phyloP scores from a whole-genome alignment of 1,284 basidiomycete species.

The Ganoderma leucocontextum region DNA sequence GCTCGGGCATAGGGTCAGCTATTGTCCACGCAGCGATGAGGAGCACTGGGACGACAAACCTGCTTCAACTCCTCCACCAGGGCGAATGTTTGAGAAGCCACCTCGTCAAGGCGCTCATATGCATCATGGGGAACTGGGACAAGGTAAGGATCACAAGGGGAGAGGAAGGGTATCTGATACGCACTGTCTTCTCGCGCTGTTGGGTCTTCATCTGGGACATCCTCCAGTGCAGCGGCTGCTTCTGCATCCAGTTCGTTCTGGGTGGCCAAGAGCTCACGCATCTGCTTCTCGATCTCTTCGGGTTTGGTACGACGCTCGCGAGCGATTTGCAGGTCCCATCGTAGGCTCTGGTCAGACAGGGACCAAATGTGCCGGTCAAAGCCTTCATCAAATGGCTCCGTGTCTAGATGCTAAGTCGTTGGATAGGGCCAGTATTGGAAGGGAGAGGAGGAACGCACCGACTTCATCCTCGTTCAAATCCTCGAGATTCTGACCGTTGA shows the following conservation, averaged over 20 bases:
- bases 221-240: constrained; percentile 6
- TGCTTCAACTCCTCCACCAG: constrained; percentile 61
- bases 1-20: constrained; percentile 7
- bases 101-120: constrained; percentile 39
- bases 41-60: constrained; percentile 41
- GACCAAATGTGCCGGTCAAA: constrained; percentile 20
- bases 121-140: constrained; percentile 31
- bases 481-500: constrained; percentile 83
- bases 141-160: background rate
- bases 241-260: constrained; percentile 8
- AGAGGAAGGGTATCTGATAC: constrained; percentile 5
- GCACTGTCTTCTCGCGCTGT: constrained; percentile 22
- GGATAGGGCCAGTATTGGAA: too few species aligned
- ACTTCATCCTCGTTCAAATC: constrained; percentile 64
- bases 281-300: constrained; percentile 12
- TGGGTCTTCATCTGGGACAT: constrained; percentile 20
- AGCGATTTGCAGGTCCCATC: constrained; percentile 16
- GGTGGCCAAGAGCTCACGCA: constrained; percentile 11
- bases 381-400: constrained; percentile 76
- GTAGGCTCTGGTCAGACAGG: constrained; percentile 14
- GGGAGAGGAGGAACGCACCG: constrained; percentile 47
- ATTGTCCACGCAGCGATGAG: background rate
- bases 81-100: constrained; percentile 38
- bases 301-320: constrained; percentile 14
- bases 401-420: constrained; percentile 50